A percentile compares a stretch with the other conserved stretches of the same genome.
Conservation (phyloP, 2,329 filamentous ascomycete genomes). For the Leptographium radiaticola region DNA sequence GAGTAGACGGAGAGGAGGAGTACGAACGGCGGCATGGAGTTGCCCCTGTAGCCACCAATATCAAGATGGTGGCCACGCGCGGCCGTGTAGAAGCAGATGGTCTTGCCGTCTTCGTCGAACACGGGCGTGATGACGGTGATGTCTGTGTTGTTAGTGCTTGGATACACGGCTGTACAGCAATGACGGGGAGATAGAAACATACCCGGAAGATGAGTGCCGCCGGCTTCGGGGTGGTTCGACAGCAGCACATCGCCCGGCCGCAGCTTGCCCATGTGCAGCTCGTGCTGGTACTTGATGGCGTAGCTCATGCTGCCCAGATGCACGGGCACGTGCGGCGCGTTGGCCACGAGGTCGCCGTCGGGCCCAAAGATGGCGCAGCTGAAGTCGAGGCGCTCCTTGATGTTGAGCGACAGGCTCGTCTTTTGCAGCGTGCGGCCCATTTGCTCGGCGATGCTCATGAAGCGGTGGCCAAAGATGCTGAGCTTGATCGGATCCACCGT, state of each 20-base stretch:
- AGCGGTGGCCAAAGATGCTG: constrained; percentile 67
- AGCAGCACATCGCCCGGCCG: constrained; percentile 71
- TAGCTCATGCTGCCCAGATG: constrained; percentile 73
- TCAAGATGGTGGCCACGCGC: constrained; percentile 72
- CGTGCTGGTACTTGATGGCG: constrained; percentile 62
- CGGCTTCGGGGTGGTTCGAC: constrained; percentile 71
- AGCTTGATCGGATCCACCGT: constrained; percentile 65
- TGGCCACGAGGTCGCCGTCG: constrained; percentile 61
- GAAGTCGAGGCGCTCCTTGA: constrained; percentile 73
- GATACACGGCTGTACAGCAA: too few relatives aligned
- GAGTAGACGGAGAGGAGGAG: neutral
- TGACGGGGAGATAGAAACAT: too few relatives aligned
- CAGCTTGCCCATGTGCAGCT: constrained; percentile 66
- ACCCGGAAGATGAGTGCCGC: constrained; percentile 65
- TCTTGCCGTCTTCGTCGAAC: constrained; percentile 49
- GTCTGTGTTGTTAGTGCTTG: constrained; percentile 31
- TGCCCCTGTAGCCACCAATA: constrained; percentile 69
- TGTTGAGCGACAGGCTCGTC: constrained; percentile 67
- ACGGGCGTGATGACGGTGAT: constrained; percentile 72
- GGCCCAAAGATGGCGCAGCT: constrained; percentile 70
- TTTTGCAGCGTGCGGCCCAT: constrained; percentile 73
- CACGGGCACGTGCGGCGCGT: constrained; percentile 70
- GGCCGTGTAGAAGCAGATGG: constrained; percentile 70
- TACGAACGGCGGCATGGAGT: constrained; percentile 57
- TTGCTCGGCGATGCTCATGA: constrained; percentile 78